Evolutionary conservation across 495 filamentous ascomycete species (phyloP).

Genomic region (Apodospora peruviana): DNA sequence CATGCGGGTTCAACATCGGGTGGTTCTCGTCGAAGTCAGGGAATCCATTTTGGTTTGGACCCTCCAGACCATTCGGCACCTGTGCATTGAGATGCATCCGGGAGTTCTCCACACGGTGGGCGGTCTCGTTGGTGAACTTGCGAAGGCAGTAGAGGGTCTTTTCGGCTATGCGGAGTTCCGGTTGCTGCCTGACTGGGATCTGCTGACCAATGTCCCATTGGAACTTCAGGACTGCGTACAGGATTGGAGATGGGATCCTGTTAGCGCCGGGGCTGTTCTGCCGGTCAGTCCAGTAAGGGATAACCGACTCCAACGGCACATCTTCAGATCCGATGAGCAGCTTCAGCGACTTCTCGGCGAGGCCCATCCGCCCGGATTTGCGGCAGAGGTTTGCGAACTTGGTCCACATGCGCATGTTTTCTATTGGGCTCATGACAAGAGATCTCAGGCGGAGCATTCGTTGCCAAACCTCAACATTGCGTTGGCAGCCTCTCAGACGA

Average conservation of each 20-base stretch:
- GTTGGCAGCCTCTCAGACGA: conserved; percentile 87
- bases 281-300: conserved; percentile 51
- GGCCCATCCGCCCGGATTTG: conserved; percentile 86
- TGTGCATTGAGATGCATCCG: conserved; percentile 49
- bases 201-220: conserved; percentile 76
- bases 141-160: conserved; percentile 72
- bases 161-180: conserved; percentile 36
- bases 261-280: conserved; percentile 22
- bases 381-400: conserved; percentile 97
- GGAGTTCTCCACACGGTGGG: conserved; percentile 63
- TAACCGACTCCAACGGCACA: conserved; percentile 57
- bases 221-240: conserved; percentile 91
- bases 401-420: conserved; percentile 98
- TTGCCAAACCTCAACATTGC: conserved; percentile 98
- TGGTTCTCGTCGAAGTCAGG: conserved; percentile 51
- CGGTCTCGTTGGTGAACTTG: conserved; percentile 72
- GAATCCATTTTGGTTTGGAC: conserved; percentile 47
- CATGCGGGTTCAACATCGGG: conserved; percentile 31
- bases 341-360: conserved; percentile 95
- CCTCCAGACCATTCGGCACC: conserved; percentile 46
- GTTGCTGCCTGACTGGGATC: conserved; percentile 27
- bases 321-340: conserved; percentile 55
- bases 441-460: conserved; percentile 93
- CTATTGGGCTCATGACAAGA: conserved; percentile 80
- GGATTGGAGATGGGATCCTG: conserved; percentile 66